These are phyloP conservation scores for Talaromyces adpressus DNA, from an alignment of 495 filamentous ascomycete species.

Conservation along the genomic window DNA sequence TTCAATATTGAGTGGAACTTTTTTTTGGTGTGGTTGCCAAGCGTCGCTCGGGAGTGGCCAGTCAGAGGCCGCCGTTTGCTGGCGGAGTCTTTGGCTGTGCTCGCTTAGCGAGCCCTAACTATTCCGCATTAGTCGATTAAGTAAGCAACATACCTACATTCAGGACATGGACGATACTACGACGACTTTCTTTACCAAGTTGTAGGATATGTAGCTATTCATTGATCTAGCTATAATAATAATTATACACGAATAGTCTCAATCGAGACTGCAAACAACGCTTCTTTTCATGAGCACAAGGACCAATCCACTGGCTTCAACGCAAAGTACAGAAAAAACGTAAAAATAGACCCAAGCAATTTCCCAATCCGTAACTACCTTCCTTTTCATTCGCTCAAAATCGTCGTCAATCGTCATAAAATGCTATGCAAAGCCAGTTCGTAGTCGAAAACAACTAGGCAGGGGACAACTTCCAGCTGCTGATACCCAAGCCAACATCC, in stretches of 20 bases:
- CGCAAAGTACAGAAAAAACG: not conserved
- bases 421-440: not conserved
- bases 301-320: not conserved
- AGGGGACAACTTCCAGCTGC: constrained; percentile 23
- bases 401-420: not conserved
- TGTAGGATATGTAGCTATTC: not conserved
- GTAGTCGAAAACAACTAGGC: not conserved
- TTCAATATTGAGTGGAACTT: constrained; percentile 30
- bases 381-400: not conserved
- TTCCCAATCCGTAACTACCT: not conserved
- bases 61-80: constrained; percentile 2
- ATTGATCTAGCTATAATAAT: not conserved
- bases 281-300: not conserved
- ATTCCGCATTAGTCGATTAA: not conserved
- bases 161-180: too few species aligned
- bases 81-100: constrained; percentile 15
- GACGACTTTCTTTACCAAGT: too few species aligned
- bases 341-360: not conserved
- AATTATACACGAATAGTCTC: not conserved
- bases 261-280: not conserved
- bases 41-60: constrained; percentile 22
- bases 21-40: constrained; percentile 42
- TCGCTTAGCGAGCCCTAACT: constrained; percentile 45
- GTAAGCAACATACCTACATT: not conserved
- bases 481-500: constrained; percentile 60